phyloP scores from a whole-genome alignment of 768 basidiomycete genomes.

The Suillus lakei region DNA sequence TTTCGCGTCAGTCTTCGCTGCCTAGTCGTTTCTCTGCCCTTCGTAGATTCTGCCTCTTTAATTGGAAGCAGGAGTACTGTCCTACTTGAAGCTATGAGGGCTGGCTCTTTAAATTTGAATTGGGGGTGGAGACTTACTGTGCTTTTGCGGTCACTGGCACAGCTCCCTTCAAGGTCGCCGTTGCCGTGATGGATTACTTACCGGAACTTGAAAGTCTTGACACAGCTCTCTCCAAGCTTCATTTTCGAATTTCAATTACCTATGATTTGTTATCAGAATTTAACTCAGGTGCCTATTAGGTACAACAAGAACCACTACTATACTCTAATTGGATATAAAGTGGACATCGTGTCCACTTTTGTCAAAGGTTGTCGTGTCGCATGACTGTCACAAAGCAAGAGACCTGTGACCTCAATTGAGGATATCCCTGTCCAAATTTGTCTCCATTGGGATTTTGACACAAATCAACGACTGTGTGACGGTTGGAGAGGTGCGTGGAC shows the following conservation, averaged over 20 bases:
- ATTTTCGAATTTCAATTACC: not conserved
- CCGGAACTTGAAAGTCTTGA: too few relatives aligned
- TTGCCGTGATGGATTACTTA: not conserved
- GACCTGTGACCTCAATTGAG: not conserved
- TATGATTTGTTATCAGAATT: not conserved
- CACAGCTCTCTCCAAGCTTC: not conserved
- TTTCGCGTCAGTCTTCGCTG: not conserved
- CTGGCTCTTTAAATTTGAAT: not conserved
- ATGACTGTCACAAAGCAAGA: not conserved
- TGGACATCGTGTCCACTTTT: not conserved
- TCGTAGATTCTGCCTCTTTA: not conserved
- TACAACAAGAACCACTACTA: not conserved
- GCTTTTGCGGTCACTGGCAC: not conserved
- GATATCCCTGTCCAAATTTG: too few relatives aligned
- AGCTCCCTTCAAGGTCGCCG: not conserved
- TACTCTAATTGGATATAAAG: not conserved
- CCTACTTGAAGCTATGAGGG: not conserved
- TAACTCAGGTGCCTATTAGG: too few relatives aligned
- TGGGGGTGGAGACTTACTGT: not conserved
- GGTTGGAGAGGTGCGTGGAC: too few relatives aligned
- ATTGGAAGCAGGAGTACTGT: not conserved
- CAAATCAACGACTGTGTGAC: too few relatives aligned
- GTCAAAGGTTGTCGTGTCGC: not conserved
- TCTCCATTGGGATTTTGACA: too few relatives aligned
- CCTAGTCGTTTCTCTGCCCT: not conserved